A percentile compares a stretch with the other conserved stretches of the same genome.
These are phyloP conservation scores for Termitomyces sp. DNA, from an alignment of 768 basidiomycete genomes.

Conservation along the genomic window DNA sequence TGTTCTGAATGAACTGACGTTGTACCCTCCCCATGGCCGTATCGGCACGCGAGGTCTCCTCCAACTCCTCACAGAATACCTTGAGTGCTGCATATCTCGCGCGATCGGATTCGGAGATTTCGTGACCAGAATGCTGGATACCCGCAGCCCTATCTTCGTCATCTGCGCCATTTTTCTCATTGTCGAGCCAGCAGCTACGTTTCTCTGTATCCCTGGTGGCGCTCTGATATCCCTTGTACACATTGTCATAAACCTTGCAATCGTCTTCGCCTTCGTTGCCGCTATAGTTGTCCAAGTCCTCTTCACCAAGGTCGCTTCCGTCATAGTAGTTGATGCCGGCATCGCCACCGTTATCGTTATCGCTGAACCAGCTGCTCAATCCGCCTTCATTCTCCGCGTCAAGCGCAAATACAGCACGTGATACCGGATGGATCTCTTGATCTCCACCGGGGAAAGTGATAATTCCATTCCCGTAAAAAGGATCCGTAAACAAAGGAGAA, in stretches of 20 bases:
- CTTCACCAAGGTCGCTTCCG: neutral
- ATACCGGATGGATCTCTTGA: neutral
- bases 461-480: neutral
- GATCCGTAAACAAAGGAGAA: constrained; percentile 2
- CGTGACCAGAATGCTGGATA: neutral
- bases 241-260: neutral
- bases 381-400: neutral
- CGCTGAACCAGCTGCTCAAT: neutral
- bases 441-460: neutral
- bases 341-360: neutral
- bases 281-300: neutral
- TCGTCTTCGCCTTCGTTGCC: neutral
- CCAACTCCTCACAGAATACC: neutral
- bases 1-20: neutral
- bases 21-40: constrained; percentile 1
- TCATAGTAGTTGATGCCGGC: neutral
- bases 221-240: neutral
- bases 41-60: constrained; percentile 1
- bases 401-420: neutral
- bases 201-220: neutral
- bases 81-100: neutral
- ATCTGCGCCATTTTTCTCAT: neutral
- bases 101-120: neutral
- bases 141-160: neutral
- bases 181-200: neutral